Evolutionary conservation across 805 yeast genomes (phyloP).

Genomic region (Nakazawaea pomicola): DNA sequence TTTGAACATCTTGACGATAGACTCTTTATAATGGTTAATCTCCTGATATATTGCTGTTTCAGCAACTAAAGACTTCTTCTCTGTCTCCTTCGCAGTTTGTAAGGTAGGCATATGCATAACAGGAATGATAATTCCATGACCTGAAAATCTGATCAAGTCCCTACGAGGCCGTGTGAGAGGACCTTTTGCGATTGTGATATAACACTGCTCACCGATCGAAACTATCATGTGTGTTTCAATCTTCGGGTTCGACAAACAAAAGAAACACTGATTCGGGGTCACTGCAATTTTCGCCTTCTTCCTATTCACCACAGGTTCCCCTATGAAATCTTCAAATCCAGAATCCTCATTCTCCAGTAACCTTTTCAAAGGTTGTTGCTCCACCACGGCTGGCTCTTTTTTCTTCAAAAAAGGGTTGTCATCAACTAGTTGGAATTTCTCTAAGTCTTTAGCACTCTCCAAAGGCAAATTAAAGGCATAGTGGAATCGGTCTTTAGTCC

Average conservation of each 20-base stretch:
- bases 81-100: constrained; percentile 20
- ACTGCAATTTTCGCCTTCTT: constrained; percentile 35
- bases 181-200: constrained; percentile 80
- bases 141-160: constrained; percentile 53
- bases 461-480: constrained; percentile 58
- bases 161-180: constrained; percentile 58
- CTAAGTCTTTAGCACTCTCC: constrained; percentile 22
- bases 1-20: constrained; percentile 46
- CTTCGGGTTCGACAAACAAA: constrained; percentile 77
- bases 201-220: constrained; percentile 61
- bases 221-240: constrained; percentile 77
- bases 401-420: constrained; percentile 26
- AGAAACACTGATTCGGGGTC: constrained; percentile 64
- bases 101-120: constrained; percentile 60
- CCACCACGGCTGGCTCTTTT: constrained; percentile 6
- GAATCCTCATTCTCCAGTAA: constrained; percentile 11
- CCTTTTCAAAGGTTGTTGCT: constrained; percentile 12
- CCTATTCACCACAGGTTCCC: background rate
- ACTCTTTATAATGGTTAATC: constrained; percentile 37
- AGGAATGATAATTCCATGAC: constrained; percentile 79
- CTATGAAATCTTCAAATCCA: constrained; percentile 3
- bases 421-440: constrained; percentile 17
- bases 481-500: constrained; percentile 58
- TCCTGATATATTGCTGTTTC: constrained; percentile 38
- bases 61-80: constrained; percentile 20